A percentile compares a stretch with the other conserved stretches of the same genome.
Conservation (phyloP, 1,139 yeast species). For the Protomyces pachydermus region DNA sequence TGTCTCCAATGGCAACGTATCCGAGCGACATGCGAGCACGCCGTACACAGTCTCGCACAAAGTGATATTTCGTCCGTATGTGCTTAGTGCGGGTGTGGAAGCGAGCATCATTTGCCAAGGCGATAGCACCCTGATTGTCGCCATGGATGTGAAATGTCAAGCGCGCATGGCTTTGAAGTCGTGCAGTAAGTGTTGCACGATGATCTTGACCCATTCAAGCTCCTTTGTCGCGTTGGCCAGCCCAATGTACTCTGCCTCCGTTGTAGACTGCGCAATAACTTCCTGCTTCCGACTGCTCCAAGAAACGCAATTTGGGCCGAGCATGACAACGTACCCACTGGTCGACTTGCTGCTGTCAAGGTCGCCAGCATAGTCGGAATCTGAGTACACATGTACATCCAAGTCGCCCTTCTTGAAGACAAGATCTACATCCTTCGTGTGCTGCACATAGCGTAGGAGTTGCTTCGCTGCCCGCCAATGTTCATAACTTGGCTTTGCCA, state of each 20-base stretch:
- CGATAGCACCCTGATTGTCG: conserved; percentile 30
- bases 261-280: conserved; percentile 30
- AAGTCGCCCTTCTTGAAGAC: background rate
- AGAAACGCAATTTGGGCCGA: conserved; percentile 31
- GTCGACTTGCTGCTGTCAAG: conserved; percentile 27
- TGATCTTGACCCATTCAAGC: conserved; percentile 29
- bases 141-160: background rate
- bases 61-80: conserved; percentile 27
- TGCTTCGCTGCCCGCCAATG: conserved; percentile 29
- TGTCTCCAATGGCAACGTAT: background rate
- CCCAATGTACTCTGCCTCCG: conserved; percentile 34
- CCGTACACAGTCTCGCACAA: conserved; percentile 22
- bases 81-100: conserved; percentile 31
- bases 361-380: conserved; percentile 29
- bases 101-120: conserved; percentile 29
- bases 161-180: background rate
- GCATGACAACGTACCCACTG: conserved; percentile 29
- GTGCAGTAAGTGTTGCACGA: background rate
- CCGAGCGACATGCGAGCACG: background rate
- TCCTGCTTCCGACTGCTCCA: conserved; percentile 31
- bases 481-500: conserved; percentile 13
- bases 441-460: conserved; percentile 24
- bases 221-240: conserved; percentile 32
- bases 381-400: conserved; percentile 16
- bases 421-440: background rate